Conservation (phyloP, 352 stramenopile species). For the Globisporangium carolinianum region DNA sequence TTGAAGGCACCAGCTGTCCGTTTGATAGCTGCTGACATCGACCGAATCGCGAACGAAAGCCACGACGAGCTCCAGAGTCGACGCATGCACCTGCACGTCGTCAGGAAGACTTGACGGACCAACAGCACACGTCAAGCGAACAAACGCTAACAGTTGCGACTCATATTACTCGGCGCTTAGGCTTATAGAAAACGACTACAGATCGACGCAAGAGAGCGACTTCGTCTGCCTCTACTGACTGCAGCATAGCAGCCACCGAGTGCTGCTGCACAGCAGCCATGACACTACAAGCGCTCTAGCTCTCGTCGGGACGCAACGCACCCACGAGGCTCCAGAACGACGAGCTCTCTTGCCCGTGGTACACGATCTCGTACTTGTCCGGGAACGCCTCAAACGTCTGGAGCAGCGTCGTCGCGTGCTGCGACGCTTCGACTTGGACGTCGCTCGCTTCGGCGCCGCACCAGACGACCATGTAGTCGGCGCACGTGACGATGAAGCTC, state of each 20-base stretch:
- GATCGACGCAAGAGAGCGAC: too few species aligned
- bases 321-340: slow-evolving; percentile 69
- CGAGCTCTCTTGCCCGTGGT: slow-evolving; percentile 58
- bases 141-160: background rate
- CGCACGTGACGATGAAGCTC: slow-evolving; percentile 65
- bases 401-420: slow-evolving; percentile 54
- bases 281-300: slow-evolving; percentile 1
- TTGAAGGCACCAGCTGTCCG: too few species aligned
- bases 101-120: too few species aligned
- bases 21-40: too few species aligned
- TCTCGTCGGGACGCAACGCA: slow-evolving; percentile 24
- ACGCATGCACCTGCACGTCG: too few species aligned
- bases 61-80: too few species aligned
- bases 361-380: slow-evolving; percentile 61
- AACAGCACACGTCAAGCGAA: too few species aligned
- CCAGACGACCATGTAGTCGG: slow-evolving; percentile 81
- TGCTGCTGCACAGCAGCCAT: background rate
- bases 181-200: background rate
- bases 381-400: slow-evolving; percentile 74
- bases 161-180: background rate
- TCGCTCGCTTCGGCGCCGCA: slow-evolving; percentile 52
- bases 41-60: too few species aligned
- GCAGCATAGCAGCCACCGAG: background rate
- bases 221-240: too few species aligned
- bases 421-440: slow-evolving; percentile 46